These are phyloP conservation scores for Tothia fuscella DNA, from an alignment of 2,329 filamentous ascomycete genomes.

Conservation along the genomic window DNA sequence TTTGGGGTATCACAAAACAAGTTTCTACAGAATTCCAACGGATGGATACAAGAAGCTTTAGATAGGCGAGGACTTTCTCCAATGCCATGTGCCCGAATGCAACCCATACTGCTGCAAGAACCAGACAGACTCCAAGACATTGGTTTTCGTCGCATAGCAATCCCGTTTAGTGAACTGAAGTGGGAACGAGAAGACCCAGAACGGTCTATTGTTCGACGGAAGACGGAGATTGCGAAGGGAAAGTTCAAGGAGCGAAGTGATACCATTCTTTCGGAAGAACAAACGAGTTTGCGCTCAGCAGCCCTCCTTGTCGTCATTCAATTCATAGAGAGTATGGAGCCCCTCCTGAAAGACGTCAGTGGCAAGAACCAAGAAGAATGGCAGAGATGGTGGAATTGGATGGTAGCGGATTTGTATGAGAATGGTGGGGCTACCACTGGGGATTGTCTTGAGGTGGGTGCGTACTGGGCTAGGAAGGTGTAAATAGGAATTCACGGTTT, in stretches of 20 bases:
- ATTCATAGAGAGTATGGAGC: constrained; percentile 76
- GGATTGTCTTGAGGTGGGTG: constrained; percentile 64
- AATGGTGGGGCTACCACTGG: constrained; percentile 69
- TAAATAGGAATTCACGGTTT: constrained; percentile 15
- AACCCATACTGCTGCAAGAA: constrained; percentile 70
- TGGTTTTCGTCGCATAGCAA: constrained; percentile 66
- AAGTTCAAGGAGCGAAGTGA: constrained; percentile 1
- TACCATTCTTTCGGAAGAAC: constrained; percentile 47
- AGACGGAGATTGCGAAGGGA: constrained; percentile 2
- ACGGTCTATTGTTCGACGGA: constrained; percentile 26
- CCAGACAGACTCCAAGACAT: constrained; percentile 57
- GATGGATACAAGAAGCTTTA: constrained; percentile 66
- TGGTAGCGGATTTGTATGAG: constrained; percentile 74
- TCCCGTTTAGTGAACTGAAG: constrained; percentile 70
- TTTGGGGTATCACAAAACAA: constrained; percentile 71
- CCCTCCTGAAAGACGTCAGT: constrained; percentile 66
- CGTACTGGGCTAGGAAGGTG: constrained; percentile 51
- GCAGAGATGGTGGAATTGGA: constrained; percentile 77
- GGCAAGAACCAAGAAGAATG: constrained; percentile 86
- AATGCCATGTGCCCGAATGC: constrained; percentile 67
- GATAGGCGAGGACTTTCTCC: constrained; percentile 57
- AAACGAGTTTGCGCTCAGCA: constrained; percentile 62
- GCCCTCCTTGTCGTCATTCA: constrained; percentile 73
- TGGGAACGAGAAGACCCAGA: constrained; percentile 75
- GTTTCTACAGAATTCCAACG: constrained; percentile 72